Evolutionary conservation across 2,329 filamentous ascomycete genomes (phyloP).

Genomic region (Stagonosporopsis cucurbitacearum): DNA sequence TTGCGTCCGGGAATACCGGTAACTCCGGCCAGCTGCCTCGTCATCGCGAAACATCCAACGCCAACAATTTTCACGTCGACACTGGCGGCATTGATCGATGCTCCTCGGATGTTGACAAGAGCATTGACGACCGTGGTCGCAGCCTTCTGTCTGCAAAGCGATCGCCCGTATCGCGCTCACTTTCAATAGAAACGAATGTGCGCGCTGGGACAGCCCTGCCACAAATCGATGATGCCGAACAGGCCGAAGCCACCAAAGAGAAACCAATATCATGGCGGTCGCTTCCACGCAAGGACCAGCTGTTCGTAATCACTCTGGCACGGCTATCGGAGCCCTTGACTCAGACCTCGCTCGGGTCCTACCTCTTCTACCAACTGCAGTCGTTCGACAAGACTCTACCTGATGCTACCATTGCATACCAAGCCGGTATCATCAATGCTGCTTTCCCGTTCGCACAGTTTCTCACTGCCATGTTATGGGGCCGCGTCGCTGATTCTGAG

Average conservation of each 20-base stretch:
- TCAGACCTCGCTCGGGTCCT: constrained; percentile 69
- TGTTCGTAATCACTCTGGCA: constrained; percentile 77
- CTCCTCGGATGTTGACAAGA: neutral
- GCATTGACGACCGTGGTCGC: constrained; percentile 1
- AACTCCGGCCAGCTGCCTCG: neutral
- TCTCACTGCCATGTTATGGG: constrained; percentile 83
- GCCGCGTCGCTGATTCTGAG: constrained; percentile 70
- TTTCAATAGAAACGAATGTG: constrained; percentile 31
- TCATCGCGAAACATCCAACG: constrained; percentile 2
- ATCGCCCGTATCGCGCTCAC: constrained; percentile 16
- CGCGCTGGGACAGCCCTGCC: constrained; percentile 25
- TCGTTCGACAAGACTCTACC: constrained; percentile 70
- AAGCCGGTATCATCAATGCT: constrained; percentile 78
- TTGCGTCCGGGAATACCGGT: constrained; percentile 15
- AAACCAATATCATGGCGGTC: constrained; percentile 71
- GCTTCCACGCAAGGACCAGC: constrained; percentile 77
- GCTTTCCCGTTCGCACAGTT: constrained; percentile 85
- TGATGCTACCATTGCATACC: constrained; percentile 72
- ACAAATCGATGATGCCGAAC: constrained; percentile 31
- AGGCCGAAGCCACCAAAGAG: constrained; percentile 43
- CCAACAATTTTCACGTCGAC: neutral
- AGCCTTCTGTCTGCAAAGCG: neutral
- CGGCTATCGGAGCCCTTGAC: constrained; percentile 83
- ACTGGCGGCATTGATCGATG: neutral
- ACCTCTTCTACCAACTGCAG: constrained; percentile 88